Evolutionary conservation across 2,329 filamentous ascomycete genomes (phyloP).

Genomic region (Neocatenulostroma microsporum): DNA sequence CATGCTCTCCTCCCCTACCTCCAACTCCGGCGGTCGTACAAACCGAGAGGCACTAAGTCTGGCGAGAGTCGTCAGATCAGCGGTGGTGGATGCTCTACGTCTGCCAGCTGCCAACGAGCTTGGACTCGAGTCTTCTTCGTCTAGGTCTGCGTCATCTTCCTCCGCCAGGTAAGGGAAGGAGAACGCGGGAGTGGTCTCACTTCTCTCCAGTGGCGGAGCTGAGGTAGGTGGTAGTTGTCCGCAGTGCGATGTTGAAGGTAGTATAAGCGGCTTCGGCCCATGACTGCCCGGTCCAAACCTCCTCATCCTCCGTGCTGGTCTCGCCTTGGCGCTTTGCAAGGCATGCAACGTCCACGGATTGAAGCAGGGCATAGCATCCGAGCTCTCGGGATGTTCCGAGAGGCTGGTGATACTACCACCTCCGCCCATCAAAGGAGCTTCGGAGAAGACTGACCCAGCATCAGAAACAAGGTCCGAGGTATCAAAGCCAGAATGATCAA

Average conservation of each 20-base stretch:
- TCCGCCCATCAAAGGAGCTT: slow-evolving; percentile 8
- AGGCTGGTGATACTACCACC: slow-evolving; percentile 14
- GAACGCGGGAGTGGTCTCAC: slow-evolving; percentile 10
- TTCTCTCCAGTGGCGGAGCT: slow-evolving; percentile 21
- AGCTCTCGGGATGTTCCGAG: slow-evolving; percentile 3
- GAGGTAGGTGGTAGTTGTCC: slow-evolving; percentile 18
- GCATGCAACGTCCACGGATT: slow-evolving; percentile 14
- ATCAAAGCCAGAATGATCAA: slow-evolving; percentile 2
- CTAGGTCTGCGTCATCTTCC: neutral
- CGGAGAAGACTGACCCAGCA: slow-evolving; percentile 16
- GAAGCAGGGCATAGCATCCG: slow-evolving; percentile 5
- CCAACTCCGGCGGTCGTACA: neutral
- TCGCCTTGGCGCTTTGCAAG: slow-evolving; percentile 9
- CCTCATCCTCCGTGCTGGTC: slow-evolving; percentile 26
- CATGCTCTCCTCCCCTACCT: slow-evolving; percentile 6
- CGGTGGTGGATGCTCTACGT: slow-evolving; percentile 16
- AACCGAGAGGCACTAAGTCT: slow-evolving; percentile 8
- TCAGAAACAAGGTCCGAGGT: slow-evolving; percentile 15
- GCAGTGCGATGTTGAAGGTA: slow-evolving; percentile 26
- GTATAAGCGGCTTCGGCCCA: slow-evolving; percentile 28
- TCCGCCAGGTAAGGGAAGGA: slow-evolving; percentile 5
- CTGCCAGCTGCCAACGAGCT: slow-evolving; percentile 8
- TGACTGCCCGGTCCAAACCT: slow-evolving; percentile 29
- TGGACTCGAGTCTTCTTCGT: slow-evolving; percentile 8
- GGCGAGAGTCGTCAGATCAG: slow-evolving; percentile 10